phyloP scores from a whole-genome alignment of 2,329 filamentous ascomycete species.

The Dactylellina parvicollis region DNA sequence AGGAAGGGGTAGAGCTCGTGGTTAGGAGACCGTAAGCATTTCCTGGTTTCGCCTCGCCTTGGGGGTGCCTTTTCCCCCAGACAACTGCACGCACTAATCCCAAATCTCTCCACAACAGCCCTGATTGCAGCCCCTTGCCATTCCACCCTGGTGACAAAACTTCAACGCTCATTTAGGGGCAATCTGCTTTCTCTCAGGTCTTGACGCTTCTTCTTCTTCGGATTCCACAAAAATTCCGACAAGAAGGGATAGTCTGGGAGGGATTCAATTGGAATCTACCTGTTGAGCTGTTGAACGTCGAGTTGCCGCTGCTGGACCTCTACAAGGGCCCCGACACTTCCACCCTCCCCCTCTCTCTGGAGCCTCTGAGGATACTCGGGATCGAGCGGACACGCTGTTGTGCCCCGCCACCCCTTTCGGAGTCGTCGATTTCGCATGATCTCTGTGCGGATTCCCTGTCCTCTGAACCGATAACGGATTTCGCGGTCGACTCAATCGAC shows the following conservation, averaged over 20 bases:
- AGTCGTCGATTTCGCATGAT: no score
- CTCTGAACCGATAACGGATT: not conserved
- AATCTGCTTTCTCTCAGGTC: constrained; percentile 28
- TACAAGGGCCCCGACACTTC: no score
- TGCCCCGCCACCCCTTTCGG: no score
- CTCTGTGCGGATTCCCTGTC: no score
- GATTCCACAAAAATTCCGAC: not conserved
- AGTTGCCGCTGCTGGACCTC: not conserved
- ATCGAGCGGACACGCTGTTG: no score
- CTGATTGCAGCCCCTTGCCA: constrained; percentile 43
- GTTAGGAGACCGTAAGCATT: constrained; percentile 6
- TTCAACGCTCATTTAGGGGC: constrained; percentile 42
- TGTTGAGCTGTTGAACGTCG: not conserved
- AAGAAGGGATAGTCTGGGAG: not conserved
- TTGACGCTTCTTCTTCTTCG: constrained; percentile 9
- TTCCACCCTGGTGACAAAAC: constrained; percentile 51
- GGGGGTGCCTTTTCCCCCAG: constrained; percentile 32
- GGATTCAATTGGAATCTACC: constrained; percentile 1
- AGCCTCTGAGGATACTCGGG: no score
- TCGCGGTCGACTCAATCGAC: not conserved
- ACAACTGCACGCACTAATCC: constrained; percentile 50
- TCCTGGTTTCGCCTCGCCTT: constrained; percentile 39
- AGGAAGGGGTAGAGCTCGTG: constrained; percentile 1
- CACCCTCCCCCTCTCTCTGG: not conserved
- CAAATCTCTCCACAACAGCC: constrained; percentile 33